These are phyloP conservation scores for Calycina herbarum DNA, from an alignment of 2,329 filamentous ascomycete genomes.

Conservation along the genomic window DNA sequence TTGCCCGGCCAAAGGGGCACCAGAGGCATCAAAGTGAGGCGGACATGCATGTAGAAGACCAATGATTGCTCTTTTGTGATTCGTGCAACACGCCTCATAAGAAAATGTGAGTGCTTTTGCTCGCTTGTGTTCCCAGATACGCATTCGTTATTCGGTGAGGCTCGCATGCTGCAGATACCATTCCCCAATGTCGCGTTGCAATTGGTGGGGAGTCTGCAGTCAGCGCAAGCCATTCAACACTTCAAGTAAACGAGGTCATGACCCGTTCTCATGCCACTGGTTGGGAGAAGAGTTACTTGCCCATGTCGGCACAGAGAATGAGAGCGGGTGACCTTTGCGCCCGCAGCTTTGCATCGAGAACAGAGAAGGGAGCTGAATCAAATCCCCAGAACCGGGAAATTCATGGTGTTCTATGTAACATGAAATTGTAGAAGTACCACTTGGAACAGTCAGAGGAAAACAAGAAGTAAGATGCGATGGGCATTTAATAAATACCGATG, in stretches of 20 bases:
- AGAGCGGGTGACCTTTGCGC: neutral
- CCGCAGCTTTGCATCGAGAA: neutral
- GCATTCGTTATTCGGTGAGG: constrained; percentile 12
- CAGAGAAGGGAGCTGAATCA: neutral
- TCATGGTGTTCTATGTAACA: too few species aligned
- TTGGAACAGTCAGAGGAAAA: neutral
- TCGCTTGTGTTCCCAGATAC: constrained; percentile 1
- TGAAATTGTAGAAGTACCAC: neutral
- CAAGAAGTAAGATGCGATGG: neutral
- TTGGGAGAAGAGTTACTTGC: neutral
- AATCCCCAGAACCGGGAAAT: too few species aligned
- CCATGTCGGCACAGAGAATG: neutral
- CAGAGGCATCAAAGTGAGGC: neutral
- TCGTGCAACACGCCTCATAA: neutral
- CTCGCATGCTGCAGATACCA: constrained; percentile 3
- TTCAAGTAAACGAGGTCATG: neutral
- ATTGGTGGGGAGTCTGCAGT: constrained; percentile 12
- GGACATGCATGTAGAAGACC: neutral
- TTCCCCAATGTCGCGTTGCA: neutral
- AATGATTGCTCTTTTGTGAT: neutral
- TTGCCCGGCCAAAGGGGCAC: neutral
- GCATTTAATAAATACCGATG: neutral
- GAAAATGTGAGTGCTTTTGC: neutral
- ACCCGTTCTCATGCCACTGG: neutral
- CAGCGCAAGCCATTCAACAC: constrained; percentile 1